Evolutionary conservation across 2,329 filamentous ascomycete genomes (phyloP), one percentile per base, ranked within the genome.

Genomic region (Sclerotinia subarctica): DNA sequence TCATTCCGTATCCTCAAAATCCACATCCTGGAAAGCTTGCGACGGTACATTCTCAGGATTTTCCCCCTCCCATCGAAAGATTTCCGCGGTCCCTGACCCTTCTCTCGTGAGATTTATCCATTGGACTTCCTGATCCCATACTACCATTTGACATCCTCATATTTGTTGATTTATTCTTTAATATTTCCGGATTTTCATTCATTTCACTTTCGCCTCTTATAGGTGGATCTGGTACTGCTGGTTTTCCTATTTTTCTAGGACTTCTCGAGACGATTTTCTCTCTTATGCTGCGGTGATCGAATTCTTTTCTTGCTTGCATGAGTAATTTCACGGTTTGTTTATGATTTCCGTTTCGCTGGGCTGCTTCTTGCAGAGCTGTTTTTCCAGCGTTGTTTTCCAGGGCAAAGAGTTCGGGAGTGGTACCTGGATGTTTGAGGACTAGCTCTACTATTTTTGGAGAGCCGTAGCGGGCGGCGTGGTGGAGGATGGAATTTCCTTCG

Each of bases 331-430:
- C n/a, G 7, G 53, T 21, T 24, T 53, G 21, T 15, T 32, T 38
- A 21, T 67, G n/a, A 24, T 63, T 62, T 17, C 65, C 65, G 11
- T 4, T 3, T 52, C 57, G 62, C 8, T 24, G 24, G 0, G 52
- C 65, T 5, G 65, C 65, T 46, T 63, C 65, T 6, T 67, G 56
- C 3, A 67, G 47, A 0, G 65, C 65, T 2, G 65, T 63, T 1
- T 62, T 54, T 1, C 57, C 57, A 2, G n/a, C 46, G 5, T 53
- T 67, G 3, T 67, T 67, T 44, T 44, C n/a, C 10, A 63, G 24
- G 3, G 26, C 49, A 15, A 67, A 60, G 46, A 60, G 29, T n/a
- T 60, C 56, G 6, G 38, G 19, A 10, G 46, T 29, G 1, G 21
- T 42, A 10, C 13, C 13, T 15, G 49, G 35, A 26, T 47, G 44